These are phyloP conservation scores for Magnusiomyces sp. DNA, from an alignment of 1,139 yeast genomes.

Conservation along the genomic window DNA sequence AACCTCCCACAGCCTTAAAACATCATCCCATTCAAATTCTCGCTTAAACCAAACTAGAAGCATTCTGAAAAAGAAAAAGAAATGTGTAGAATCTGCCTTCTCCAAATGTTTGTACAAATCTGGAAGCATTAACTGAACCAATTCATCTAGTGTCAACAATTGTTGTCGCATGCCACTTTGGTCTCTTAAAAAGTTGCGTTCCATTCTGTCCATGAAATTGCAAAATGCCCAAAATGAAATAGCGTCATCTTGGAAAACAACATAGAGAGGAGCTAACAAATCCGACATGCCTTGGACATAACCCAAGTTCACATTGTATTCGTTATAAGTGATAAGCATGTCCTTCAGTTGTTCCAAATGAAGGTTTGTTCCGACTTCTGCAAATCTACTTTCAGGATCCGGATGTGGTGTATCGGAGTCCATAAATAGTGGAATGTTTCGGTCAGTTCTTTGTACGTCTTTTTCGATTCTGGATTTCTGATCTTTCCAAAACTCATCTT, in stretches of 20 bases:
- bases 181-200: conserved; percentile 82
- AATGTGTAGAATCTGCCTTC: conserved; percentile 78
- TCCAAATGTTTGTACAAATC: conserved; percentile 72
- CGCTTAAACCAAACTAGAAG: conserved; percentile 90
- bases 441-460: conserved; percentile 87
- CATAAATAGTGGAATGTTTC: conserved; percentile 59
- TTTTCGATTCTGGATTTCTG: conserved; percentile 85
- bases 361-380: conserved; percentile 48
- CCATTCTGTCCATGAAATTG: conserved; percentile 90
- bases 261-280: conserved; percentile 77
- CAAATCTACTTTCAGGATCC: conserved; percentile 45
- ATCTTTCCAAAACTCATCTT: conserved; percentile 76
- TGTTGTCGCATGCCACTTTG: conserved; percentile 91
- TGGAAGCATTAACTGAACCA: conserved; percentile 85
- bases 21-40: conserved; percentile 77
- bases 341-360: conserved; percentile 68
- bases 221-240: conserved; percentile 84
- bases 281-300: conserved; percentile 99
- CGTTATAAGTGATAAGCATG: conserved; percentile 78
- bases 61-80: conserved; percentile 93
- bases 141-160: conserved; percentile 70
- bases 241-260: conserved; percentile 66
- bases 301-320: conserved; percentile 73
- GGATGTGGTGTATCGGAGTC: conserved; percentile 43
- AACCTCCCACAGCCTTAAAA: conserved; percentile 78